Conservation (phyloP, 768 basidiomycete genomes). For the Jaapia argillacea region DNA sequence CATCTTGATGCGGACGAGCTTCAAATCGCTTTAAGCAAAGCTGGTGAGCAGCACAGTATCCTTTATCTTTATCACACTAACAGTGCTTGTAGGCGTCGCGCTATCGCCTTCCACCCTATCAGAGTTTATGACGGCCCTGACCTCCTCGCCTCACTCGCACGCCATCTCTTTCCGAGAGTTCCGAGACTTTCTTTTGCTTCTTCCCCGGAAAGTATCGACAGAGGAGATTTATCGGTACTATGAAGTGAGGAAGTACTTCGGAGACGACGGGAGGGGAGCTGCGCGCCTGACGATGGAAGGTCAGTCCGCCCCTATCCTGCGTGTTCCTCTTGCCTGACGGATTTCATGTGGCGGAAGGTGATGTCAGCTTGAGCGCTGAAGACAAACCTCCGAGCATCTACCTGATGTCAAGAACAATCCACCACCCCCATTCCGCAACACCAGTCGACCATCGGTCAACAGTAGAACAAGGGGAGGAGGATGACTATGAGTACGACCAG, state of each 20-base stretch:
- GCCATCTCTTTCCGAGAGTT: conserved; percentile 77
- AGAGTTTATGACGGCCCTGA: conserved; percentile 76
- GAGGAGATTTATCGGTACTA: conserved; percentile 84
- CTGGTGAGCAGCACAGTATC: conserved; percentile 37
- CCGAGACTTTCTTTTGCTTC: conserved; percentile 78
- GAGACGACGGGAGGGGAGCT: conserved; percentile 68
- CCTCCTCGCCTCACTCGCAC: conserved; percentile 60
- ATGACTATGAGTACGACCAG: conserved; percentile 26
- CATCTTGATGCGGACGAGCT: conserved; percentile 62
- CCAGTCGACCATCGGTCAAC: background rate
- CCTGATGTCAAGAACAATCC: background rate
- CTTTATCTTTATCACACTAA: background rate
- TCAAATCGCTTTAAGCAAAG: conserved; percentile 50
- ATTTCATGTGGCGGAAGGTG: conserved; percentile 47
- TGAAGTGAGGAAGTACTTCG: conserved; percentile 54
- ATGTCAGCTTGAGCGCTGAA: conserved; percentile 71
- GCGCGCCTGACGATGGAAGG: conserved; percentile 89
- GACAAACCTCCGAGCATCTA: conserved; percentile 39
- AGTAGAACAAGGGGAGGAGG: too few species aligned
- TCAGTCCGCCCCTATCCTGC: conserved; percentile 17
- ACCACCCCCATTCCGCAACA: too few species aligned
- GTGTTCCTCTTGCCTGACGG: conserved; percentile 2
- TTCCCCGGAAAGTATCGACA: conserved; percentile 74
- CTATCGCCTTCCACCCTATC: conserved; percentile 58
- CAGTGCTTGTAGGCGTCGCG: conserved; percentile 45